Evolutionary conservation across 441 rosid genomes (phyloP).

Genomic region (Euphorbia celastroides): DNA sequence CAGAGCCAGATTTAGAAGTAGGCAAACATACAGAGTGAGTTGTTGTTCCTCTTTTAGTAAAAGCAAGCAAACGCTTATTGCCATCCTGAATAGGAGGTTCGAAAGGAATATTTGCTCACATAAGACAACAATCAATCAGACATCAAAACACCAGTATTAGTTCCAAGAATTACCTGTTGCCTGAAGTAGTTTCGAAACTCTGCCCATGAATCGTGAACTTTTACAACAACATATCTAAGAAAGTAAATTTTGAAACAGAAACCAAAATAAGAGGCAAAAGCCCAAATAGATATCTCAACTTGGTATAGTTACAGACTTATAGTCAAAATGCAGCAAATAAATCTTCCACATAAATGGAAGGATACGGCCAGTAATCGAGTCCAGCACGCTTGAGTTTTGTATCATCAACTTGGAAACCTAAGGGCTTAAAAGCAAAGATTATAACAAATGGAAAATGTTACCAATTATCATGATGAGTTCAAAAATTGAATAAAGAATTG

Average conservation of each 20-base stretch:
- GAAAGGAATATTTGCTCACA: constrained; percentile 13
- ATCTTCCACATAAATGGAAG: constrained; percentile 17
- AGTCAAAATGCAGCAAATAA: not conserved
- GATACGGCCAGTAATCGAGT: constrained; percentile 99
- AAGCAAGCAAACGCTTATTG: constrained; percentile 75
- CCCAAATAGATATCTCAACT: not conserved
- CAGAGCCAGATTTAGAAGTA: constrained; percentile 11
- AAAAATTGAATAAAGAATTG: not conserved
- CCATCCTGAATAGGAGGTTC: constrained; percentile 53
- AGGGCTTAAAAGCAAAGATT: constrained; percentile 48
- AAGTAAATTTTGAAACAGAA: constrained; percentile 22
- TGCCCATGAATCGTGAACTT: constrained; percentile 75
- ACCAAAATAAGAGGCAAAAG: not conserved
- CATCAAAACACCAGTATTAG: constrained; percentile 2
- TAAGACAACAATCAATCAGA: constrained; percentile 4
- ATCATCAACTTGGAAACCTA: constrained; percentile 86
- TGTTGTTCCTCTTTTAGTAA: constrained; percentile 76
- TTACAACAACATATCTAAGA: constrained; percentile 68
- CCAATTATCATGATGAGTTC: not conserved
- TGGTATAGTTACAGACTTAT: too few relatives aligned
- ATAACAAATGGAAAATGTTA: constrained; percentile 8
- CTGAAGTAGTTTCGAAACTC: constrained; percentile 69
- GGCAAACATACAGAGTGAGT: constrained; percentile 64
- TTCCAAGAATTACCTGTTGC: constrained; percentile 52
- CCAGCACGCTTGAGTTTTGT: constrained; percentile 92